Percentiles rank a stretch among this genome's conserved stretches.
phyloP scores from a whole-genome alignment of 1,284 basidiomycete genomes.

The Schizophyllum amplum region DNA sequence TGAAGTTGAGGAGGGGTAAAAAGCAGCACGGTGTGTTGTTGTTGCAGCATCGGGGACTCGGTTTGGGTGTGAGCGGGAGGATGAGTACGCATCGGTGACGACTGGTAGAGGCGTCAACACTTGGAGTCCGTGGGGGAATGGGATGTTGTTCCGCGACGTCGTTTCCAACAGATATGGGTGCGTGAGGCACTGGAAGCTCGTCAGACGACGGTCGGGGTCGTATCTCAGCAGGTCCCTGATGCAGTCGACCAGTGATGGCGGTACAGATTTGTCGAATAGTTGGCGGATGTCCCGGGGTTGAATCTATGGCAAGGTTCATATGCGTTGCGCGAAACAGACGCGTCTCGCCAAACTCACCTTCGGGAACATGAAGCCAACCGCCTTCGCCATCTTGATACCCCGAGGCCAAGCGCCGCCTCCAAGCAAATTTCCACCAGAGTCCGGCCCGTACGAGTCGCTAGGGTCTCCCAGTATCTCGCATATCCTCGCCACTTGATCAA shows the following conservation, averaged over 20 bases:
- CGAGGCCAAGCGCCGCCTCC: constrained; percentile 88
- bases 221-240: constrained; percentile 90
- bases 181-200: constrained; percentile 79
- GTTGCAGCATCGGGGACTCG: constrained; percentile 41
- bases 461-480: constrained; percentile 94
- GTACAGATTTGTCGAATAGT: constrained; percentile 76
- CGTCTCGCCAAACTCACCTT: constrained; percentile 47
- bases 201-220: constrained; percentile 82
- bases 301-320: constrained; percentile 40
- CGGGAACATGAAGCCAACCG: constrained; percentile 85
- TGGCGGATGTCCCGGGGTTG: constrained; percentile 70
- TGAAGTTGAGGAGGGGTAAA: constrained; percentile 34
- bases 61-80: constrained; percentile 17
- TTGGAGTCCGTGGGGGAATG: constrained; percentile 46
- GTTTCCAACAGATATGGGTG: constrained; percentile 83
- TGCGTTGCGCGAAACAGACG: constrained; percentile 6
- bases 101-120: constrained; percentile 25
- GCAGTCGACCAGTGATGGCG: constrained; percentile 81
- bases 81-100: too few species aligned
- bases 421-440: constrained; percentile 57
- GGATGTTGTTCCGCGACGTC: constrained; percentile 60
- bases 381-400: constrained; percentile 82
- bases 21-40: constrained; percentile 49
- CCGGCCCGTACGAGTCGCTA: constrained; percentile 72
- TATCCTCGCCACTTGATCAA: constrained; percentile 90